Evolutionary conservation across 805 yeast species (phyloP), one percentile per base, ranked within the genome.

Genomic region (Priceomyces carsonii): DNA sequence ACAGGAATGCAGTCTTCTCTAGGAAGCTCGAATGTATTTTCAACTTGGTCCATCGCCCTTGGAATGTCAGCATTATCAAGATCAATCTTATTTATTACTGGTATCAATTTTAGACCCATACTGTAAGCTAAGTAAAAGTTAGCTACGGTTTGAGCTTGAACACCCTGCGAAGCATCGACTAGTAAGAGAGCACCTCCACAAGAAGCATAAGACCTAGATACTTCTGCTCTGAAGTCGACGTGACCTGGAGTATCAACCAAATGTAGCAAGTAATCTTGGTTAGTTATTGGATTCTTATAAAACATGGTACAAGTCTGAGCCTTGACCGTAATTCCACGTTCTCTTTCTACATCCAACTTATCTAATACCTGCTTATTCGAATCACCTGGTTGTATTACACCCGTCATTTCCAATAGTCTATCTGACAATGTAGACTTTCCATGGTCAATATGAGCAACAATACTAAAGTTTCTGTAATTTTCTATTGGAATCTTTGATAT

Each of bases 111-210:
- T 43, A 93, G 72, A 7, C 82, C 85, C 80, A 88, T 75, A 38
- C 91, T 82, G 53, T 85, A 84, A 0, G 98, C 99, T 37, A 91
- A 69, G 52, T 83, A 87, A 61, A 86, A 91, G 58, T 93, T 91
- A 16, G 99, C 97, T n/a, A 91, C 97, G 0, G 99, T 93, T 58
- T 91, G 99, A 0, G 98, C 98, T 58, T 89, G 97, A 3, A 91
- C 89, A 33, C 98, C 98, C 53, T 93, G 97, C 2, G 91, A 75
- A 1, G 98, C 98, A 66, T 93, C 99, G 2, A 91, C 95, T 15
- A 91, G 61, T 26, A 91, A 59, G 26, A 91, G 63, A 0, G 97
- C 97, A 9, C 98, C 98, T 23, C 90, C 95, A 66, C 97, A 93
- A 0, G 96, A 85, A 2, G 97, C 97, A 61, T 90, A 90, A 6